Percentiles rank a stretch among this genome's conserved stretches.
Evolutionary conservation across 2,329 filamentous ascomycete species (phyloP).

Genomic region (Juglanconis oblonga): DNA sequence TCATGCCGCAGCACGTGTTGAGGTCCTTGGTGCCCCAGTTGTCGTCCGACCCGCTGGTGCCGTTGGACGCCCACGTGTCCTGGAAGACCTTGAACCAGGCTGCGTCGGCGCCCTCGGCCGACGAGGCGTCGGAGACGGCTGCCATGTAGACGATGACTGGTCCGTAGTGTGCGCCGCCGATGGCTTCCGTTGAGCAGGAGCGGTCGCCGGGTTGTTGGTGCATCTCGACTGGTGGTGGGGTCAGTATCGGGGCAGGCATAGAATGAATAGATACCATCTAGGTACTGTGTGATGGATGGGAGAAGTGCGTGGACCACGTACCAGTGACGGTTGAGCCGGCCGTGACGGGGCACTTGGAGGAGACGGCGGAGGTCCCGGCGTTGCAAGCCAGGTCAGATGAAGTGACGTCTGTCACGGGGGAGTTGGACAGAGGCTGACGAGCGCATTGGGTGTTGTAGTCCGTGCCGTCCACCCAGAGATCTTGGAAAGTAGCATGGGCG

Average conservation of each 20-base stretch:
- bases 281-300: neutral
- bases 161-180: slow-evolving; percentile 51
- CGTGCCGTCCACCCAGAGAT: slow-evolving; percentile 44
- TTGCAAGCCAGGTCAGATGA: slow-evolving; percentile 45
- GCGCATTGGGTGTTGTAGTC: slow-evolving; percentile 41
- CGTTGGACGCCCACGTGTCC: slow-evolving; percentile 37
- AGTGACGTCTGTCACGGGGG: slow-evolving; percentile 44
- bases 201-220: slow-evolving; percentile 45
- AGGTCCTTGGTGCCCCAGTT: slow-evolving; percentile 44
- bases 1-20: slow-evolving; percentile 38
- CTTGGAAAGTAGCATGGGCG: slow-evolving; percentile 50
- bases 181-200: slow-evolving; percentile 43
- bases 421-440: slow-evolving; percentile 48
- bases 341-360: slow-evolving; percentile 42
- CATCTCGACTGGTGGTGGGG: slow-evolving; percentile 40
- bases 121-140: slow-evolving; percentile 44
- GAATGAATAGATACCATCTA: neutral
- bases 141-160: slow-evolving; percentile 47
- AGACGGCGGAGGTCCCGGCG: slow-evolving; percentile 31
- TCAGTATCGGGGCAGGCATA: neutral
- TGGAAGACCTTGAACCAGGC: slow-evolving; percentile 53
- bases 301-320: neutral
- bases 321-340: slow-evolving; percentile 46
- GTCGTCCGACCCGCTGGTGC: slow-evolving; percentile 38
- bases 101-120: slow-evolving; percentile 36